Evolutionary conservation across 1,284 basidiomycete genomes (phyloP).

Genomic region (Tylopilus orsonianus): DNA sequence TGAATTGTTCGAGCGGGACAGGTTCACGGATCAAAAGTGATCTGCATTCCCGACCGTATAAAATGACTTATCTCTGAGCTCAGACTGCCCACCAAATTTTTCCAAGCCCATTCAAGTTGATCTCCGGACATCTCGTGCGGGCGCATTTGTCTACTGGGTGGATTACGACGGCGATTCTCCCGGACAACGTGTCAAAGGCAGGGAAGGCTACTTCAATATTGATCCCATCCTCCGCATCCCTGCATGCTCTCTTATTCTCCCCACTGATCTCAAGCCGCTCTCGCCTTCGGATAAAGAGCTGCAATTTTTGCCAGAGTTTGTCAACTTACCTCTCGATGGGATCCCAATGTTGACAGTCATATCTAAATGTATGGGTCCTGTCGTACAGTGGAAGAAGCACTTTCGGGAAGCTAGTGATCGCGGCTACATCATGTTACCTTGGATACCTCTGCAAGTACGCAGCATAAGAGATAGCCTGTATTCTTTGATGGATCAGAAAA

Average conservation of each 20-base stretch:
- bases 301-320: constrained; percentile 45
- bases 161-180: constrained; percentile 74
- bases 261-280: constrained; percentile 51
- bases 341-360: constrained; percentile 85
- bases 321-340: constrained; percentile 80
- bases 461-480: constrained; percentile 90
- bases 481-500: constrained; percentile 83
- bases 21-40: constrained; percentile 77
- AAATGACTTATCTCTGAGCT: constrained; percentile 13
- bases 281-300: constrained; percentile 50
- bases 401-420: constrained; percentile 81
- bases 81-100: constrained; percentile 78
- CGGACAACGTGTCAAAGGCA: constrained; percentile 68
- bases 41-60: not conserved
- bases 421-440: constrained; percentile 96
- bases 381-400: constrained; percentile 73
- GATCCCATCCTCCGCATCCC: constrained; percentile 84
- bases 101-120: constrained; percentile 90
- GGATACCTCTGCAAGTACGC: constrained; percentile 88
- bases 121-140: constrained; percentile 91
- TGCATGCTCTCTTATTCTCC: constrained; percentile 71
- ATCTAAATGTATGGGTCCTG: constrained; percentile 95
- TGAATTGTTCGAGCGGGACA: constrained; percentile 76
- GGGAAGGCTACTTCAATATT: constrained; percentile 93
- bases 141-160: constrained; percentile 91